A percentile compares a stretch with the other conserved stretches of the same genome.
These are phyloP conservation scores for Thraustochytrium striatum DNA, from an alignment of 352 stramenopile species.

Conservation along the genomic window DNA sequence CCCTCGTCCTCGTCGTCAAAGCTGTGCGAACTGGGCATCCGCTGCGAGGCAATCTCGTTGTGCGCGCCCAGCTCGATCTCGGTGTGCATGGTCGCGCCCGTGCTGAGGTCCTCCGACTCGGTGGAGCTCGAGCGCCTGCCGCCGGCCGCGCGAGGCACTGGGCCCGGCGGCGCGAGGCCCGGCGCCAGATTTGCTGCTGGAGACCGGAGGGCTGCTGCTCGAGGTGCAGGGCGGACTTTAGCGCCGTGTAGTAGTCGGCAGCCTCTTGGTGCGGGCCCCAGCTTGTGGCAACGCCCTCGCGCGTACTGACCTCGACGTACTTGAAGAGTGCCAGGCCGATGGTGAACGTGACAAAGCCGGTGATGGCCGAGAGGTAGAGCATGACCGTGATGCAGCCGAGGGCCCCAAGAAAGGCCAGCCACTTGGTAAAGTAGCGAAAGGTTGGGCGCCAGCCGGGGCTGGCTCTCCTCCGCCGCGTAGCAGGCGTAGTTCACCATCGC, in stretches of 20 bases:
- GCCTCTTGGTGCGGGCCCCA: constrained; percentile 42
- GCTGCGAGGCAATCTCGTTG: neutral
- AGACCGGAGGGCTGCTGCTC: neutral
- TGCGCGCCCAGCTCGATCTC: constrained; percentile 44
- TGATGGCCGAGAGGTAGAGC: constrained; percentile 50
- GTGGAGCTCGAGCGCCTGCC: neutral
- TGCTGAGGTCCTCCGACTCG: no score
- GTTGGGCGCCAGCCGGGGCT: constrained; percentile 62
- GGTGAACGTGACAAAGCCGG: constrained; percentile 48
- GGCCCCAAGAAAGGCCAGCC: constrained; percentile 50
- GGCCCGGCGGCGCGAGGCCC: neutral
- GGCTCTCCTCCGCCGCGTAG: constrained; percentile 64
- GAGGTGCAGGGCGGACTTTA: constrained; percentile 23
- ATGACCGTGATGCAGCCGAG: constrained; percentile 47
- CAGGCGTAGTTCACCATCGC: constrained; percentile 67
- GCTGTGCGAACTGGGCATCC: neutral
- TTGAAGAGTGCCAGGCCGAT: constrained; percentile 50
- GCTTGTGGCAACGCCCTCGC: constrained; percentile 1
- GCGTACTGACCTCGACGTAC: constrained; percentile 46
- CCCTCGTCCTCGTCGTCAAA: neutral
- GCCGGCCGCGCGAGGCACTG: neutral
- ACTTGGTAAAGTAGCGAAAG: constrained; percentile 55
- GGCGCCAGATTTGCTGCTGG: neutral
- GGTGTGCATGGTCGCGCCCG: constrained; percentile 3
- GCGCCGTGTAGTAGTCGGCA: constrained; percentile 35